Evolutionary conservation across 78 protist species (phyloP), one percentile per base, ranked within the genome.

Genomic region (Dictyostelium citrinum): DNA sequence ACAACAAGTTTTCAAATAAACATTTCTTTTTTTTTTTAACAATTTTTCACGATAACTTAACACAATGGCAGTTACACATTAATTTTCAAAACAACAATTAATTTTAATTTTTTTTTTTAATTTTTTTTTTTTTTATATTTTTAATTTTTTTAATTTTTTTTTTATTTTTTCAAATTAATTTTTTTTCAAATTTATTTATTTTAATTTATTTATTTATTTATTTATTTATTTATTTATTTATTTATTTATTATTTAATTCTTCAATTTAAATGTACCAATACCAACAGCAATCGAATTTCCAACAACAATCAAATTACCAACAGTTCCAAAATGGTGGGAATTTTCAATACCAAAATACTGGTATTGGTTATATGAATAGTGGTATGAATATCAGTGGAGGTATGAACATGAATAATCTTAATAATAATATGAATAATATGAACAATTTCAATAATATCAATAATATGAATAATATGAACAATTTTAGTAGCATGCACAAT

Each of bases 221-320:
- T 43, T 43, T 43, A 43, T 43, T 43, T 43, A 43, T 43, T 43
- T 6, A 43, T 43, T 43, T 43, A 43, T 43, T 43, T 58, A 58
- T 43, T 43, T 43, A 39, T 39, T 39, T 39, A 39, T 39, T 39
- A 5, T 39, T 39, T 5, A 49, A 49, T 20, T 3, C 64, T 5
- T 20, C 64, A 55, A 55, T 55, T 55, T 64, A 64, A 64, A 64
- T 64, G 72, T 64, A 64, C 72, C 72, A 64, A 64, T 61, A 61
- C 71, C 72, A 64, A 64, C 72, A 64, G 11, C 72, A 24, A 55
- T 55, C 64, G 64, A 55, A 55, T 55, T 55, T 55, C 64, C 64
- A 55, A 55, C 61, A 51, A 51, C 64, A 55, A 55, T 55, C 64
- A 64, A 64, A 64, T 17, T 81, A 81, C 60, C 88, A 82, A 41